Base-by-base conservation (phyloP, 2,329 filamentous ascomycete species). In the Biscogniauxia mediterranea region DNA sequence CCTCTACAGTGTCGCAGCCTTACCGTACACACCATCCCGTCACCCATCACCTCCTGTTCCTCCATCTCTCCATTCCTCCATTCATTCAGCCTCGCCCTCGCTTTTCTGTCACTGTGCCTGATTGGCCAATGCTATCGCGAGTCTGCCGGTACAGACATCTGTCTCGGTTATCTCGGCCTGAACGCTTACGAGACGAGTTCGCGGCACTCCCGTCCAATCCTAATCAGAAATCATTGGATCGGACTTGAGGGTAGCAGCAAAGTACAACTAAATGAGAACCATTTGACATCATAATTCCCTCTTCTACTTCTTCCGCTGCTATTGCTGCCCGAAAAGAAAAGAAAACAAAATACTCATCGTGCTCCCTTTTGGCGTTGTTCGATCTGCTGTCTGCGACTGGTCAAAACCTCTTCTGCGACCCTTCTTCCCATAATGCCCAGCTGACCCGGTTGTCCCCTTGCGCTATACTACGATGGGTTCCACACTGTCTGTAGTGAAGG, bases 401-500 rank as follows among this genome's bases (percentile, higher is more conserved):
- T 23, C 23, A 46, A 5, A 4, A 46, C 15, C 6, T n/a, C 15
- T 54, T 20, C 26, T 32, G 11, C 23, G 17, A 15, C 5, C 2
- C 15, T n/a, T 46, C 38, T n/a, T 46, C 38, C 38, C 38, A 46
- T 46, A 46, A 46, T 46, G 50, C 21, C 19, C 50, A 6, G 50
- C 21, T 52, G 50, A 52, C 19, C 54, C 20, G 53, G 26, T 38
- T 4, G 13, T 46, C 38, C 38, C 38, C 38, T 42, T 17, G 38
- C 11, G 38, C 17, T 46, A 19, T 42, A 25, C 56, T 61, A 73
- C 56, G 19, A 79, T 79, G 77, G 75, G 73, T 52, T 59, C 71
- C 60, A 71, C 69, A 15, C 52, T 78, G 2, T 76, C 76, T 2
- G 74, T 73, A n/a, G 66, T 78, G 67, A 78, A 78, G 74, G 77